phyloP scores from a whole-genome alignment of 345 rosid genomes.

The Gossypium australe region DNA sequence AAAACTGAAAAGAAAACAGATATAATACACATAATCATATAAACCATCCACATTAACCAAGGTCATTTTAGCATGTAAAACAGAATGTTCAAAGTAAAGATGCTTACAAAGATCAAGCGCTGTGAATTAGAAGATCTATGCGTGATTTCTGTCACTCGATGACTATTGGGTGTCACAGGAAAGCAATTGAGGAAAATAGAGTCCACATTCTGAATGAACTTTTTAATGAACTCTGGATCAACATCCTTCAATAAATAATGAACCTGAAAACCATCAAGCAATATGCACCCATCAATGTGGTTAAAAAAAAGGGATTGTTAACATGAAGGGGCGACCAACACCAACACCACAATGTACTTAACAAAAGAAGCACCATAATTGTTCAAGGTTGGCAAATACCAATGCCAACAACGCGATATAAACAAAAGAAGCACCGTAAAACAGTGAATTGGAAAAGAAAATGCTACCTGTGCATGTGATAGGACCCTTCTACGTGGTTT shows the following conservation, averaged over 20 bases:
- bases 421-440: background rate
- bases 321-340: background rate
- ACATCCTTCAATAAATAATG: constrained; percentile 45
- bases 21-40: constrained; percentile 3
- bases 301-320: background rate
- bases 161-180: constrained; percentile 80
- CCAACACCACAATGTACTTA: background rate
- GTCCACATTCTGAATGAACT: constrained; percentile 31
- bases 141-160: constrained; percentile 72
- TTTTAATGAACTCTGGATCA: constrained; percentile 51
- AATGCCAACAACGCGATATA: background rate
- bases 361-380: background rate
- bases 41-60: constrained; percentile 2
- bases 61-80: constrained; percentile 19
- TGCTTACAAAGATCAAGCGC: constrained; percentile 61
- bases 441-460: background rate
- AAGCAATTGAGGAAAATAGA: constrained; percentile 48
- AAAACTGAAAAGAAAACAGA: constrained; percentile 3
- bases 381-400: background rate
- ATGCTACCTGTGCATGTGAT: constrained; percentile 70
- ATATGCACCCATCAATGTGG: background rate
- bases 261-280: constrained; percentile 40
- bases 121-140: constrained; percentile 47
- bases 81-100: background rate
- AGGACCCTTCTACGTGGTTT: constrained; percentile 53